Evolutionary conservation across 768 basidiomycete genomes (phyloP).

Genomic region (Kwoniella mangroviensis): DNA sequence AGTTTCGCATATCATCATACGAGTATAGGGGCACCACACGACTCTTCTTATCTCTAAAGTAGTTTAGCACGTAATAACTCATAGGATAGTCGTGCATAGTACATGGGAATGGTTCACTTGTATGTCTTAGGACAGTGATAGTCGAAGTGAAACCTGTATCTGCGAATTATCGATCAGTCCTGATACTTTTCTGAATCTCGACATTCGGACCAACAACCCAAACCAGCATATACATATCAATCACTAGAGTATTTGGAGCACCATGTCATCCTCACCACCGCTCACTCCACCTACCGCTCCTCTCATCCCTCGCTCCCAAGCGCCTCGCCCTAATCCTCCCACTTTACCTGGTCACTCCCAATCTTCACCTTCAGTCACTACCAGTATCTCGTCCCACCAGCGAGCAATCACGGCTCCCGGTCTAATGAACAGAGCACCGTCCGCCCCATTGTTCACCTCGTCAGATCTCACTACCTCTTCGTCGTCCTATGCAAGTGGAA

Average conservation of each 20-base stretch:
- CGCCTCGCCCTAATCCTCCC: slow-evolving; percentile 23
- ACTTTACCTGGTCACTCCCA: slow-evolving; percentile 4
- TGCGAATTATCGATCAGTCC: neutral
- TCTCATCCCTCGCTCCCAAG: slow-evolving; percentile 22
- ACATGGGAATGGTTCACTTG: neutral
- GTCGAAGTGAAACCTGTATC: neutral
- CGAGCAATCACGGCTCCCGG: neutral
- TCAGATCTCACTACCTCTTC: neutral
- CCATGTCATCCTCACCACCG: slow-evolving; percentile 21
- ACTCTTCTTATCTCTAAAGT: neutral
- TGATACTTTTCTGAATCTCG: neutral
- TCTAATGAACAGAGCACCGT: neutral
- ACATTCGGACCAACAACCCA: too few species aligned
- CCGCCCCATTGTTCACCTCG: slow-evolving; percentile 7
- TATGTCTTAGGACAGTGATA: neutral
- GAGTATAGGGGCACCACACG: neutral
- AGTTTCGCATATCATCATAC: neutral
- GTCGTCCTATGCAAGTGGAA: neutral
- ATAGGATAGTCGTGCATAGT: neutral
- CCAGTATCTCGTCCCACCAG: neutral
- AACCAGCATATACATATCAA: neutral
- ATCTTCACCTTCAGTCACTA: slow-evolving; percentile 20
- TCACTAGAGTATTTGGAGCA: neutral
- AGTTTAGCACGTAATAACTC: neutral
- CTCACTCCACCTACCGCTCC: slow-evolving; percentile 22